Evolutionary conservation across 768 basidiomycete genomes (phyloP).

Genomic region (Amanita rimosa): DNA sequence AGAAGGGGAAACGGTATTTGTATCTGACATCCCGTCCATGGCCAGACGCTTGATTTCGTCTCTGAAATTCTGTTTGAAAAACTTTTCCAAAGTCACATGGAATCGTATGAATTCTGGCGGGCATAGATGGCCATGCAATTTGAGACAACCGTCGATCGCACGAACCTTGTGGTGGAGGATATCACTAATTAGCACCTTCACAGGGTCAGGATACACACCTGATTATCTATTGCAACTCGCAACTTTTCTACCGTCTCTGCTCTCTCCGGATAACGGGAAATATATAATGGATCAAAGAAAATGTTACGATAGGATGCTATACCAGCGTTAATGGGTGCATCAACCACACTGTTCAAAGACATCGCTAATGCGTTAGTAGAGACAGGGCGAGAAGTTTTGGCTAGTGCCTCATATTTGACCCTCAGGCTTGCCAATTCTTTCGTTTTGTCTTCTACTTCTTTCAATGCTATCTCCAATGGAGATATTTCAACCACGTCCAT

Average conservation of each 20-base stretch:
- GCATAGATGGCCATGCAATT: conserved; percentile 73
- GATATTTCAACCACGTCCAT: conserved; percentile 67
- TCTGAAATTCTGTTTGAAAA: conserved; percentile 76
- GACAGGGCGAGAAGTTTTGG: conserved; percentile 62
- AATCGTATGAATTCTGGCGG: conserved; percentile 85
- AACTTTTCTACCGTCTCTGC: conserved; percentile 64
- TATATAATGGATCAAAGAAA: conserved; percentile 66
- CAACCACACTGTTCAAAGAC: conserved; percentile 80
- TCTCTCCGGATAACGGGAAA: conserved; percentile 57
- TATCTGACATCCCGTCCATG: conserved; percentile 43
- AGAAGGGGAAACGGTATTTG: conserved; percentile 24
- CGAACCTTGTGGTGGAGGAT: conserved; percentile 37
- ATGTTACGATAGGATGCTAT: conserved; percentile 65
- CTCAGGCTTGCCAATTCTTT: conserved; percentile 64
- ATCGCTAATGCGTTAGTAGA: conserved; percentile 78
- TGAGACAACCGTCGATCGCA: conserved; percentile 74
- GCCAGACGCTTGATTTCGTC: conserved; percentile 71
- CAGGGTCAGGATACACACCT: conserved; percentile 11
- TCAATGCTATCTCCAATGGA: conserved; percentile 73
- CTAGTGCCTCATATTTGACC: conserved; percentile 63
- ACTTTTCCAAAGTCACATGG: conserved; percentile 80
- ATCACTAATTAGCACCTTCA: not conserved
- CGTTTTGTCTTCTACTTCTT: conserved; percentile 72
- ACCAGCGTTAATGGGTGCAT: conserved; percentile 69
- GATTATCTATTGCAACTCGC: conserved; percentile 66